Percentiles rank a stretch among this genome's conserved stretches.
These are phyloP conservation scores for Aureobasidium sp. DNA, from an alignment of 2,329 filamentous ascomycete species.

Conservation along the genomic window DNA sequence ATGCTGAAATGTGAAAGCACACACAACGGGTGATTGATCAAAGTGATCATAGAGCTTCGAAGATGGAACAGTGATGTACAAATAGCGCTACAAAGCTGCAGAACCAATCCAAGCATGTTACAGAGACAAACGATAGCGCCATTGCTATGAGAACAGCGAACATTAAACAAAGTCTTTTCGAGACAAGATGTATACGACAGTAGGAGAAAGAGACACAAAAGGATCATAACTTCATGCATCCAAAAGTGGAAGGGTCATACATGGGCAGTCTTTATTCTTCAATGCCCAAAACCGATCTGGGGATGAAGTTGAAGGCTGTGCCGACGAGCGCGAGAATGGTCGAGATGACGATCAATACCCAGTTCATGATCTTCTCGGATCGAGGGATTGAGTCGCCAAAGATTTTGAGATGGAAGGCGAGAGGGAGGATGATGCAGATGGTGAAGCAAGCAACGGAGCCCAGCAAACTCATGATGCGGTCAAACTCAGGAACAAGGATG, in stretches of 20 bases:
- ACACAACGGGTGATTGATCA: background rate
- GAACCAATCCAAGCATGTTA: background rate
- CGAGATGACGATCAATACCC: constrained; percentile 60
- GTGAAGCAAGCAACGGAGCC: constrained; percentile 86
- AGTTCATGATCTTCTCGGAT: constrained; percentile 58
- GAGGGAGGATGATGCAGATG: constrained; percentile 84
- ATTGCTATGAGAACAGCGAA: background rate
- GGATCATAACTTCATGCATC: constrained; percentile 6
- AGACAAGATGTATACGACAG: background rate
- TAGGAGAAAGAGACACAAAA: background rate
- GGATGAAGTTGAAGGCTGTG: constrained; percentile 81
- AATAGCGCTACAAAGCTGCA: background rate
- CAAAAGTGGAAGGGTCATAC: background rate
- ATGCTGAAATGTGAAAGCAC: background rate
- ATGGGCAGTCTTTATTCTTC: constrained; percentile 27
- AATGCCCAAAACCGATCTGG: constrained; percentile 59
- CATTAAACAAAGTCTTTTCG: background rate
- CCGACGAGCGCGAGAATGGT: constrained; percentile 62
- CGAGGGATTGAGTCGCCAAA: constrained; percentile 63
- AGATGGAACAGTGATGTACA: background rate
- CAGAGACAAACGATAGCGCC: background rate
- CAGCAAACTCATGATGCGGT: constrained; percentile 84
- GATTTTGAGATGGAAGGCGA: constrained; percentile 83
- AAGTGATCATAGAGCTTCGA: no score
- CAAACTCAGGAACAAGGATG: constrained; percentile 66